Evolutionary conservation across 2,329 filamentous ascomycete species (phyloP).

Genomic region (Penicillium sp.): DNA sequence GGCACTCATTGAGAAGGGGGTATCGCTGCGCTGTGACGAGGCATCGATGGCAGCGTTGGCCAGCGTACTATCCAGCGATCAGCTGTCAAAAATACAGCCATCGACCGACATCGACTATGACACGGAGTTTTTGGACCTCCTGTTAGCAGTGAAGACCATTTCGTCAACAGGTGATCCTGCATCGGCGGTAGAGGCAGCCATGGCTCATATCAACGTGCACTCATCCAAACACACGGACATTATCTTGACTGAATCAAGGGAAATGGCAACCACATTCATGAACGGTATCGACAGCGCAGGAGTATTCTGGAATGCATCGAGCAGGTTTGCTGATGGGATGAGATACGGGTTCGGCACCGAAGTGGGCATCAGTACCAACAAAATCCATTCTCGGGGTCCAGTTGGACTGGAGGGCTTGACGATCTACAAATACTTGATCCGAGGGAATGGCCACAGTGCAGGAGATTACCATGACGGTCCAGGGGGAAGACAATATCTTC

Average conservation of each 20-base stretch:
- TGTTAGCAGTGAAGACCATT: slow-evolving; percentile 80
- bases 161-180: slow-evolving; percentile 30
- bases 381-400: slow-evolving; percentile 90
- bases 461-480: slow-evolving; percentile 62
- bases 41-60: slow-evolving; percentile 63
- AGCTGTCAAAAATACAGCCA: slow-evolving; percentile 57
- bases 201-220: slow-evolving; percentile 86
- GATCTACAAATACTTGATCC: slow-evolving; percentile 94
- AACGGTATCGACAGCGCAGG: slow-evolving; percentile 81
- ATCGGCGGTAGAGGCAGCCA: slow-evolving; percentile 63
- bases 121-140: slow-evolving; percentile 85
- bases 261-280: slow-evolving; percentile 78
- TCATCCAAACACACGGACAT: slow-evolving; percentile 92
- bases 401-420: slow-evolving; percentile 92
- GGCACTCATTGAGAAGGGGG: slow-evolving; percentile 72
- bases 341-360: slow-evolving; percentile 96
- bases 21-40: slow-evolving; percentile 76
- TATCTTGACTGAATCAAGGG: slow-evolving; percentile 71
- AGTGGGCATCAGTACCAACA: slow-evolving; percentile 97
- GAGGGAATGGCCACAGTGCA: slow-evolving; percentile 79
- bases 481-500: slow-evolving; percentile 56
- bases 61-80: slow-evolving; percentile 43
- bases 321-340: slow-evolving; percentile 93
- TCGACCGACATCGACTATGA: slow-evolving; percentile 70
- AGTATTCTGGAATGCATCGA: slow-evolving; percentile 96